Conservation (phyloP, 208 protist genomes). For the Wallacemonas sp. region DNA sequence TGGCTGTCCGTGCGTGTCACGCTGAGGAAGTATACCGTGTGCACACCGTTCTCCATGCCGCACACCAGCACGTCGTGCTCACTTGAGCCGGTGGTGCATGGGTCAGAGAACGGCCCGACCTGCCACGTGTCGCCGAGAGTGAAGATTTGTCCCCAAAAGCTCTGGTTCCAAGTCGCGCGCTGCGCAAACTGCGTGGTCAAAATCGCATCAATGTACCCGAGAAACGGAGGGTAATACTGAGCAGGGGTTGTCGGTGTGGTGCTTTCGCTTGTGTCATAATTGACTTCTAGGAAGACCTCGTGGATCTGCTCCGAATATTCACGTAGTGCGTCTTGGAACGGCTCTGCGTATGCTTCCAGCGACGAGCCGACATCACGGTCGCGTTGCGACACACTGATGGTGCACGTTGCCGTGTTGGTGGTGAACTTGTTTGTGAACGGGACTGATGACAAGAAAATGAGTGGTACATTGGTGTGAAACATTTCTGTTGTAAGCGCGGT, state of each 20-base stretch:
- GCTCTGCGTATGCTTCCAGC: too few species aligned
- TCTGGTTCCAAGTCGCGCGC: neutral
- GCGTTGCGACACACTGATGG: too few species aligned
- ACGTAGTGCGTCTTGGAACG: too few species aligned
- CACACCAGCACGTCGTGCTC: neutral
- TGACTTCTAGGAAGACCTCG: neutral
- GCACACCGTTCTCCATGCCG: slow-evolving; percentile 3
- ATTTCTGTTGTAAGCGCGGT: neutral
- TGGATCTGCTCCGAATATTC: too few species aligned
- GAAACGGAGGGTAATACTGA: slow-evolving; percentile 1
- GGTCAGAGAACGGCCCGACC: slow-evolving; percentile 6
- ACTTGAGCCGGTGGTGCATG: neutral
- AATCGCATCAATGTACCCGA: neutral
- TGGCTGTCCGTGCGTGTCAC: neutral
- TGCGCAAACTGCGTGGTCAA: neutral
- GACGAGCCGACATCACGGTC: too few species aligned
- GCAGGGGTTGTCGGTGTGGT: neutral
- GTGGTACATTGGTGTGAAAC: neutral
- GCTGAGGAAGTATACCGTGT: slow-evolving; percentile 8
- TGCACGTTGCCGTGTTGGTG: too few species aligned
- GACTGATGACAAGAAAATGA: neutral
- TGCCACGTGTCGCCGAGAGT: slow-evolving; percentile 2
- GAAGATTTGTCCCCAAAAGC: slow-evolving; percentile 2
- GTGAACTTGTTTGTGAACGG: neutral
- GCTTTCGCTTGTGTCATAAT: neutral